Evolutionary conservation across 805 yeast species (phyloP).

Genomic region (Candida sithepensis): DNA sequence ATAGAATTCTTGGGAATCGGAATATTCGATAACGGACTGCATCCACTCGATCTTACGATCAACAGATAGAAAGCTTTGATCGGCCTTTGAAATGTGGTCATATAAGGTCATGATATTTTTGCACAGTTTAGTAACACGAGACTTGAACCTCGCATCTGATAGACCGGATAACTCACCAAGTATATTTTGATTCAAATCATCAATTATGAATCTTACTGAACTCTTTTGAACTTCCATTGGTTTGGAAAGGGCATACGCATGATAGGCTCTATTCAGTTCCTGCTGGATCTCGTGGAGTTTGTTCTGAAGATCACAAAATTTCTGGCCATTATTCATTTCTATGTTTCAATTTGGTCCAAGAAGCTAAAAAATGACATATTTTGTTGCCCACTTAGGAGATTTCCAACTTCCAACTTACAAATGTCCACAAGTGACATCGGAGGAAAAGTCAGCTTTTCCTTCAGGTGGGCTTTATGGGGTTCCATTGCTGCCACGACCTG

Average conservation of each 20-base stretch:
- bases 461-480: too few relatives aligned
- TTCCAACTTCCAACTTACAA: too few relatives aligned
- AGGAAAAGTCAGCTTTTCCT: too few relatives aligned
- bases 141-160: not conserved
- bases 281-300: not conserved
- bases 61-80: slow-evolving; percentile 3
- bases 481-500: not conserved
- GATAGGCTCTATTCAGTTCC: not conserved
- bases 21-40: slow-evolving; percentile 15
- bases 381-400: too few relatives aligned
- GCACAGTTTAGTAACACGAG: slow-evolving; percentile 8
- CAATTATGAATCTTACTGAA: slow-evolving; percentile 3
- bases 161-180: not conserved
- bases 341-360: not conserved
- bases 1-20: not conserved
- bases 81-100: slow-evolving; percentile 5
- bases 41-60: slow-evolving; percentile 22
- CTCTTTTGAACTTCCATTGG: slow-evolving; percentile 4
- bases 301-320: not conserved
- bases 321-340: not conserved
- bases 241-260: slow-evolving; percentile 7
- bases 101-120: slow-evolving; percentile 8
- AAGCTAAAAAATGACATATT: not conserved
- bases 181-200: slow-evolving; percentile 3
- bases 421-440: too few relatives aligned